Conservation (phyloP, 169 alveolate species). For the Eimeria tenella region DNA sequence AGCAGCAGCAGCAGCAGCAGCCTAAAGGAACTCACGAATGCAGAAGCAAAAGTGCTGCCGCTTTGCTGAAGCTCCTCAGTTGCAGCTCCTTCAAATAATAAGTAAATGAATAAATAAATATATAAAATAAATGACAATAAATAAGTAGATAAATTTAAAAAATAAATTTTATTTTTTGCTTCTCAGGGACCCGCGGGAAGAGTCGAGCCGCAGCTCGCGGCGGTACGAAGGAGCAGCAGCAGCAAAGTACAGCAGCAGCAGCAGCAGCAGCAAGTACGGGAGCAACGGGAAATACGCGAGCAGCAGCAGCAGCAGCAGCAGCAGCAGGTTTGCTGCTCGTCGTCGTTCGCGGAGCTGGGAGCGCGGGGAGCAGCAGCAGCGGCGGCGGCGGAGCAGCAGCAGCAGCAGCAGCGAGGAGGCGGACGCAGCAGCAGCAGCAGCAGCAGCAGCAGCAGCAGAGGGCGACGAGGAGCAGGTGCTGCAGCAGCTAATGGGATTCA, state of each 20-base stretch:
- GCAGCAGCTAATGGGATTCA: conserved; percentile 89
- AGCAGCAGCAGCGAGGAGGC: not conserved
- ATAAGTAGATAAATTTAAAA: no score
- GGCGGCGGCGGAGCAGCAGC: conserved; percentile 5
- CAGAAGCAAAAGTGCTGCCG: not conserved
- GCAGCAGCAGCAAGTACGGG: not conserved
- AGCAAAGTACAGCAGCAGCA: not conserved
- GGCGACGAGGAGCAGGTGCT: conserved; percentile 85
- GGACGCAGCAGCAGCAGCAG: conserved; percentile 11
- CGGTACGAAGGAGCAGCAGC: no score
- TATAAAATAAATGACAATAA: not conserved
- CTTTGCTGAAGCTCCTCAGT: not conserved
- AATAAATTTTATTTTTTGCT: not conserved
- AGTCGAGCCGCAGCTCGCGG: not conserved
- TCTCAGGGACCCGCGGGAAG: not conserved
- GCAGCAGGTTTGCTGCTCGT: conserved; percentile 19
- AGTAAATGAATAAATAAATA: not conserved
- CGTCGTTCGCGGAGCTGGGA: not conserved
- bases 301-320: conserved; percentile 16
- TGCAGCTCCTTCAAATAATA: not conserved
- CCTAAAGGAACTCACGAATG: not conserved
- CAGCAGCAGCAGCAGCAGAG: conserved; percentile 37
- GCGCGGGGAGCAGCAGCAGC: not conserved
- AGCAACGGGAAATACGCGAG: no score
- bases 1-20: no score